Evolutionary conservation across 1,139 yeast genomes (phyloP), one percentile per base, ranked within the genome.

Genomic region (Chernovozyma aurita): DNA sequence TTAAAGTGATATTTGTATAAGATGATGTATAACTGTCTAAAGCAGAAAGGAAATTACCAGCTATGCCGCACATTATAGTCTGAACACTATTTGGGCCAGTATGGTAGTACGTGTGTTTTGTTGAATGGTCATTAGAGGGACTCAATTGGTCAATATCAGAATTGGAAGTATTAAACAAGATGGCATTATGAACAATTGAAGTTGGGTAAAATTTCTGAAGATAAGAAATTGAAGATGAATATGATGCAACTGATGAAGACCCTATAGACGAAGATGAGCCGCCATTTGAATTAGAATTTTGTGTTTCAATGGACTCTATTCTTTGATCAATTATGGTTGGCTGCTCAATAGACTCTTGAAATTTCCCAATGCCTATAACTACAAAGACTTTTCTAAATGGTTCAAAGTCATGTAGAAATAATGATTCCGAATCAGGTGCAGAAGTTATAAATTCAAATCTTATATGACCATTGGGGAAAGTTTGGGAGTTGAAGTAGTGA

Each of bases 351-450:
- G 22, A 20, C 9, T 20, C 22, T 3, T 56, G 48, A 53, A 71
- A 77, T 28, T 64, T 60, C 1, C 79, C 76, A 17, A 85, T 49
- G 0, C 94, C 96, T 25, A 90, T 51, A 1, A 85, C 72, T 4
- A 81, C 67, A 44, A 83, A 80, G 0, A 80, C 74, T 54, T 87
- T 87, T 36, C 97, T 63, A 57, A 73, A 86, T 1, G 96, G 95
- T 57, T 92, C 97, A 45, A 90, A 79, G 57, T 90, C 97, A 47
- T 85, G 86, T 37, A 90, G 63, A 41, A 85, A 82, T 8, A 79
- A 61, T 16, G 66, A 65, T 35, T 80, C 85, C 18, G 70, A 65
- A 40, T 82, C 86, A 11, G 73, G 72, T 24, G 64, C 56, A 2
- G 71, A 49, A 0, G 75, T 59, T 17, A 57, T 61, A 44, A 79